These are phyloP conservation scores for Capsicum pubescens DNA, from an alignment of 257 asterid genomes.

Conservation along the genomic window DNA sequence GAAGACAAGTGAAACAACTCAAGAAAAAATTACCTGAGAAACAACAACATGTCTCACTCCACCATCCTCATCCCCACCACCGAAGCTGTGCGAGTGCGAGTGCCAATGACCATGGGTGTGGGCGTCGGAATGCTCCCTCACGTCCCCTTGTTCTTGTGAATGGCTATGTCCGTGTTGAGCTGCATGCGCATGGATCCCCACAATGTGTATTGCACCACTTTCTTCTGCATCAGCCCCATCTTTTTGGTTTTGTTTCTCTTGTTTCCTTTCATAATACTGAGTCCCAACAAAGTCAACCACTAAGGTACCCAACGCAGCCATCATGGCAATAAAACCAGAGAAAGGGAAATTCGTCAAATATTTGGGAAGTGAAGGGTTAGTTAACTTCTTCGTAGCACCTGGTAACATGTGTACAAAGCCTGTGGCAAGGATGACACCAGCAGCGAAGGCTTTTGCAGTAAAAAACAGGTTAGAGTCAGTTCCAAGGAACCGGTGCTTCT, in stretches of 20 bases:
- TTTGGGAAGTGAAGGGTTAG: constrained; percentile 68
- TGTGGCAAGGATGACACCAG: constrained; percentile 96
- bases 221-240: constrained; percentile 60
- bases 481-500: constrained; percentile 67
- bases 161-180: constrained; percentile 90
- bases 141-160: constrained; percentile 58
- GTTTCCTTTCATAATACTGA: constrained; percentile 87
- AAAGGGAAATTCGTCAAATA: constrained; percentile 84
- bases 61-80: constrained; percentile 59
- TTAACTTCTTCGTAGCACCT: constrained; percentile 67
- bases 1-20: not conserved
- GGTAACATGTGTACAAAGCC: constrained; percentile 98
- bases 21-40: constrained; percentile 68
- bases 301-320: constrained; percentile 82
- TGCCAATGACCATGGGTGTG: constrained; percentile 46
- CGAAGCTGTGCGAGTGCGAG: constrained; percentile 56
- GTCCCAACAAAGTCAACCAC: constrained; percentile 89
- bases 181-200: constrained; percentile 88
- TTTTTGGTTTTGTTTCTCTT: constrained; percentile 53
- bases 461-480: constrained; percentile 83
- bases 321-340: constrained; percentile 93
- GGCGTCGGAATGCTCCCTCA: constrained; percentile 46
- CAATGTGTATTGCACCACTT: constrained; percentile 86
- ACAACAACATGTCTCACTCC: constrained; percentile 77
- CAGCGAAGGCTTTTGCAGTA: constrained; percentile 91